Conservation (phyloP, 2,329 filamentous ascomycete species). For the Diaporthe humulicola region DNA sequence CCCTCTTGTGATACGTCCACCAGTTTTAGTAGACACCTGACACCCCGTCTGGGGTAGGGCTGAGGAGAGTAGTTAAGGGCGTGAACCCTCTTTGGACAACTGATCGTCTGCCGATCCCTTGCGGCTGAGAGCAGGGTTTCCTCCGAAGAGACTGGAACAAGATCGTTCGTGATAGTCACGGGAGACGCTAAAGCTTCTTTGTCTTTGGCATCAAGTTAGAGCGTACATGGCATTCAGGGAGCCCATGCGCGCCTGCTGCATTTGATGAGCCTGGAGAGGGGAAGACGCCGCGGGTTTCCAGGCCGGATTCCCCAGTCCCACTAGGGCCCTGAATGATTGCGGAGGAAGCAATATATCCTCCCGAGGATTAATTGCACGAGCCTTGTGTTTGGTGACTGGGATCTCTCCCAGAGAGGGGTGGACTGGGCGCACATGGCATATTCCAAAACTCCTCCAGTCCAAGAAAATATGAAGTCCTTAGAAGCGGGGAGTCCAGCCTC, state of each 20-base stretch:
- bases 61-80: no score
- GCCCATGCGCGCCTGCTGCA: not conserved
- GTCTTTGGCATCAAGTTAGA: not conserved
- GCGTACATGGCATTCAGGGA: no score
- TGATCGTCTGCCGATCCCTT: constrained; percentile 7
- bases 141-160: not conserved
- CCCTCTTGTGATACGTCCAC: not conserved
- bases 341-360: not conserved
- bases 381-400: not conserved
- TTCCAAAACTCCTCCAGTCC: not conserved
- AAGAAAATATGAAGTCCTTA: not conserved
- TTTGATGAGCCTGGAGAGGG: not conserved
- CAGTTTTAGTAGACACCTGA: not conserved
- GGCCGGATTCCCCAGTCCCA: not conserved
- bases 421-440: not conserved
- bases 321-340: not conserved
- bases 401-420: not conserved
- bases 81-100: not conserved
- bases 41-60: not conserved
- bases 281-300: not conserved
- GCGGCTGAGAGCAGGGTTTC: not conserved
- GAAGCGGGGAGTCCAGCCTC: not conserved
- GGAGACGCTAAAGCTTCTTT: not conserved
- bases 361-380: not conserved
- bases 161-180: not conserved